Conservation (phyloP, 495 filamentous ascomycete species). For the Sordaria brevicollis region DNA sequence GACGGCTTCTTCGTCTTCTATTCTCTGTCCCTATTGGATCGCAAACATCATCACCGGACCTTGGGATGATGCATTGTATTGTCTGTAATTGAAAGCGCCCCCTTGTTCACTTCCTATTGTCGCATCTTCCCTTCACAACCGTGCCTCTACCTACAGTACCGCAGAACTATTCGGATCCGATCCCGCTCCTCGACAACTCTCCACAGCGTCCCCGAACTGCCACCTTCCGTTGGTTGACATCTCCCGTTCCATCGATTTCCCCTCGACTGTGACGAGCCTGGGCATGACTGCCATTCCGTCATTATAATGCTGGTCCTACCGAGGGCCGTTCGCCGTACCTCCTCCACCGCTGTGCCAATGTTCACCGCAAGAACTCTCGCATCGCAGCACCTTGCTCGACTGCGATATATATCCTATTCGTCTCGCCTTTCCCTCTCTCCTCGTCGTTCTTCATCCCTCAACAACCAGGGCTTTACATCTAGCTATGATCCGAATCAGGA, state of each 20-base stretch:
- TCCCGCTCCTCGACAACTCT: background rate
- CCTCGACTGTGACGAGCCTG: constrained; percentile 4
- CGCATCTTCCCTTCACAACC: background rate
- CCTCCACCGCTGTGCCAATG: background rate
- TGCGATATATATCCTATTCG: constrained; percentile 20
- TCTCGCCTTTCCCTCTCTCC: constrained; percentile 13
- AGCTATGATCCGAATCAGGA: constrained; percentile 63
- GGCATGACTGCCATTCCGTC: constrained; percentile 1
- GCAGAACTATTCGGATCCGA: background rate
- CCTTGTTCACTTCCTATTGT: background rate
- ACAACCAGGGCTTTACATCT: constrained; percentile 47
- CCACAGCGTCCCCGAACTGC: background rate
- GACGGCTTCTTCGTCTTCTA: background rate
- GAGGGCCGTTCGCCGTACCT: constrained; percentile 5
- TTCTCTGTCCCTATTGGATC: background rate
- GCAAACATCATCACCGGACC: background rate
- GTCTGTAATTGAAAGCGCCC: background rate
- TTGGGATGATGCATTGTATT: background rate
- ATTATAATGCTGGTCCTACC: constrained; percentile 25
- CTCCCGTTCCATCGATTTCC: background rate
- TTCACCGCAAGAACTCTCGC: constrained; percentile 14
- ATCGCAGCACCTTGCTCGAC: constrained; percentile 2
- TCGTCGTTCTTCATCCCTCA: constrained; percentile 28
- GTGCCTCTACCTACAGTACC: background rate
- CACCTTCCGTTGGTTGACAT: background rate